phyloP scores from a whole-genome alignment of 192 early-diverging fungal genomes.

The Backusella macrospora region DNA sequence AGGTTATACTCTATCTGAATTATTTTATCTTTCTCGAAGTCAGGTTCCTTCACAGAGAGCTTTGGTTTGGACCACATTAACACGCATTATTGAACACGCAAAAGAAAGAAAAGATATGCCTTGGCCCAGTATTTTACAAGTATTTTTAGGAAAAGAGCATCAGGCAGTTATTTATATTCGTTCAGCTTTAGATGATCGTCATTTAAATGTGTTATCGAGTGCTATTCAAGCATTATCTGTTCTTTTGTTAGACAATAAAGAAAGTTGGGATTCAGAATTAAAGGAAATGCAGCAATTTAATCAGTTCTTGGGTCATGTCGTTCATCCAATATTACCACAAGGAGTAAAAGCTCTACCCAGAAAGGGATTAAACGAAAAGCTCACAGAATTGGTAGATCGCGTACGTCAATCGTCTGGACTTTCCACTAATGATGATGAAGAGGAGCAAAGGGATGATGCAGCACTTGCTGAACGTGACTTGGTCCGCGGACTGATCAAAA shows the following conservation, averaged over 20 bases:
- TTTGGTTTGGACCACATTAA: conserved; percentile 64
- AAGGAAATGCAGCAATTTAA: conserved; percentile 39
- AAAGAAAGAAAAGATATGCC: conserved; percentile 2
- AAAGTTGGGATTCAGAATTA: conserved; percentile 30
- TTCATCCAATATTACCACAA: background rate
- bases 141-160: conserved; percentile 14
- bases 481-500: conserved; percentile 60
- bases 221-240: conserved; percentile 52
- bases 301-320: conserved; percentile 22
- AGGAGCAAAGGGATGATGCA: conserved; percentile 46
- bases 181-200: conserved; percentile 66
- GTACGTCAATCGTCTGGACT: background rate
- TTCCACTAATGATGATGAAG: conserved; percentile 25
- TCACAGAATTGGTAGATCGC: conserved; percentile 21
- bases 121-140: background rate
- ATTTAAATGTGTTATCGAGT: conserved; percentile 58
- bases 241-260: conserved; percentile 38
- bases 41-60: conserved; percentile 79
- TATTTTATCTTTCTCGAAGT: conserved; percentile 81
- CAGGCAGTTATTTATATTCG: conserved; percentile 54
- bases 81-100: conserved; percentile 57
- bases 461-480: conserved; percentile 55
- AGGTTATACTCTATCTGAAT: conserved; percentile 85
- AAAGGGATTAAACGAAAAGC: conserved; percentile 17
- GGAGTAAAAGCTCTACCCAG: background rate